Conservation (phyloP, 2,329 filamentous ascomycete species). For the Cytospora piceae region DNA sequence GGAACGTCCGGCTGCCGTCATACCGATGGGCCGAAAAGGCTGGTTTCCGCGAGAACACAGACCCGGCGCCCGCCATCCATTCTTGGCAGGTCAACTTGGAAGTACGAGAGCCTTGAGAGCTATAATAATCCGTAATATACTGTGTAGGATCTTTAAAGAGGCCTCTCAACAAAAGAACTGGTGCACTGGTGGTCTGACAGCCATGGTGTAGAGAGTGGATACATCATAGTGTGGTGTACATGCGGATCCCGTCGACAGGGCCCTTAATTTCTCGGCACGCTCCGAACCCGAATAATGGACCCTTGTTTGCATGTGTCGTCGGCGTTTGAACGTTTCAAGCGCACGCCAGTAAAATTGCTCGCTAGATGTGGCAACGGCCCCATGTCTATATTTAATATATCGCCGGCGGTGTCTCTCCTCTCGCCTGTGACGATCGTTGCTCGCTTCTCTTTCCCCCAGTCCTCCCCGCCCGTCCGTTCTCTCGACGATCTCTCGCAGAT, state of each 20-base stretch:
- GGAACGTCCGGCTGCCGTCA: no score
- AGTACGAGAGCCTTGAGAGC: not conserved
- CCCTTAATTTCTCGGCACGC: slow-evolving; percentile 30
- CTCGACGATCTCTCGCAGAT: slow-evolving; percentile 28
- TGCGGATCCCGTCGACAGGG: slow-evolving; percentile 23
- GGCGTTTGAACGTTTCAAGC: slow-evolving; percentile 26
- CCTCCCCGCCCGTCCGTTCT: slow-evolving; percentile 1
- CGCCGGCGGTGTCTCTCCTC: slow-evolving; percentile 4
- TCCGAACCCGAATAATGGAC: slow-evolving; percentile 16
- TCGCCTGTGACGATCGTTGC: slow-evolving; percentile 6
- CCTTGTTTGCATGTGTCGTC: slow-evolving; percentile 8
- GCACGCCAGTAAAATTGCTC: slow-evolving; percentile 21
- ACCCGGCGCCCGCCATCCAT: not conserved
- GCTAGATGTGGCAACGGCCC: slow-evolving; percentile 9
- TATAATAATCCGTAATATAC: not conserved
- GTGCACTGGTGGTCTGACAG: not conserved
- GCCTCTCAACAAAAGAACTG: not conserved
- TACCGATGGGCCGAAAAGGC: not conserved
- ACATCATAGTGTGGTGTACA: no score
- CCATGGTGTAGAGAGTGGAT: slow-evolving; percentile 13
- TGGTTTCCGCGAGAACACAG: not conserved
- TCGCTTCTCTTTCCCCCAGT: slow-evolving; percentile 11
- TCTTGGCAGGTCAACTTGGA: not conserved
- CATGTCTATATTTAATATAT: slow-evolving; percentile 18
- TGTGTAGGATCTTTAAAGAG: not conserved